Evolutionary conservation across 164 flowering plant genomes (phyloP), one percentile per base, ranked within the genome.

Genomic region (Sedum album): DNA sequence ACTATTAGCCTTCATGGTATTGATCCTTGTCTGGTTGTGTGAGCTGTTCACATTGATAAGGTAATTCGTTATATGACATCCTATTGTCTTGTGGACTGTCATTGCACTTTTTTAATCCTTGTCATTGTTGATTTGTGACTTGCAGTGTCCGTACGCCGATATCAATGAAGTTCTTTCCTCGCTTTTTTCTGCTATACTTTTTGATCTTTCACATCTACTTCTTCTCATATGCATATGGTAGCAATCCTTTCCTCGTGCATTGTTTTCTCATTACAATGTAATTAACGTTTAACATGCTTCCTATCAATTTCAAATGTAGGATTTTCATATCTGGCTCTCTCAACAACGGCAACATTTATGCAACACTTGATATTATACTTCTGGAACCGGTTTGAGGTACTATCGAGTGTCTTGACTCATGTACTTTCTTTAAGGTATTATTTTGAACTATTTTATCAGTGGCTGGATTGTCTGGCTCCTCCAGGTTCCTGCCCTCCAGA

Each of bases 321-420:
- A 23, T 94, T 91, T 82, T 87, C 99, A 28, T 94, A 91, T 74
- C 76, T 94, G 84, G 95, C 97, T 39, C 93, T 94, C 30, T 82
- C 90, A 7, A 83, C 99, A 9, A 77, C 96, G 31, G 93, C 96
- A 26, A 89, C 94, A 70, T 94, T 94, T 71, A 91, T 94, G 99
- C 95, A 86, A 49, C 99, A 94, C 69, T 86, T 91, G 69, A 89
- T 94, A 66, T 80, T 94, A 30, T 90, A 90, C 80, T 94, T 94
- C 72, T 94, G 99, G 97, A 90, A 94, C 71, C 85, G 93, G 33
- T 94, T 94, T 82, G 98, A 94, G 98, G 98, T 91, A 81, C 76
- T 17, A 6, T 15, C 38, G 38, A 35, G 5, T 35, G 38, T 35
- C 38, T 35, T 7, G 7, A 3, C 38, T 35, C 38, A 3, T 35